Evolutionary conservation across 768 basidiomycete genomes (phyloP).

Genomic region (Leccinellum albellum): DNA sequence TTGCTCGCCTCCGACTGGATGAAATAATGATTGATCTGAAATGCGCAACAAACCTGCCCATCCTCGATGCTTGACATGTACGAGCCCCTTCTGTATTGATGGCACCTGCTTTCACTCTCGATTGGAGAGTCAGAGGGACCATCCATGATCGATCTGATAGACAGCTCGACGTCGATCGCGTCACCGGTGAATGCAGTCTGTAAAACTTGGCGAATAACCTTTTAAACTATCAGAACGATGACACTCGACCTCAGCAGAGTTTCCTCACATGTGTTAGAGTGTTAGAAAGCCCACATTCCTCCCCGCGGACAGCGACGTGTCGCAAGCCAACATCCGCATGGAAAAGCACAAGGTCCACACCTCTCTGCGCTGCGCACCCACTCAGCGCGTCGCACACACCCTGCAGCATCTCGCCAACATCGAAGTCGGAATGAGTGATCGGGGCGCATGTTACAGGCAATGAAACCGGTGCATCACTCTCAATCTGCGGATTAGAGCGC

Average conservation of each 20-base stretch:
- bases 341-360: constrained; percentile 88
- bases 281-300: constrained; percentile 81
- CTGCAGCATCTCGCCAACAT: constrained; percentile 88
- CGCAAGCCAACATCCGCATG: constrained; percentile 87
- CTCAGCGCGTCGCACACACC: constrained; percentile 84
- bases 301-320: constrained; percentile 80
- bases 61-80: constrained; percentile 25
- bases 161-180: constrained; percentile 81
- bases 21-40: constrained; percentile 55
- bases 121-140: constrained; percentile 23
- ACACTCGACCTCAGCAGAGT: background rate
- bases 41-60: constrained; percentile 49
- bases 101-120: constrained; percentile 18
- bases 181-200: constrained; percentile 67
- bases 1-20: constrained; percentile 17
- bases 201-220: constrained; percentile 86
- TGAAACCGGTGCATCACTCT: constrained; percentile 17
- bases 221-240: constrained; percentile 17
- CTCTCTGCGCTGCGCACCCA: constrained; percentile 75
- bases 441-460: constrained; percentile 15
- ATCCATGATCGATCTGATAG: constrained; percentile 39
- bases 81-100: constrained; percentile 26
- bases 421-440: constrained; percentile 60
- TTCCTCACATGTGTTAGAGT: constrained; percentile 77
- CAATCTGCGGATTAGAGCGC: constrained; percentile 10